A percentile compares a stretch with the other conserved stretches of the same genome.
Evolutionary conservation across 176 grass and related monocot species (phyloP).

Genomic region (Triticum aestivum): DNA sequence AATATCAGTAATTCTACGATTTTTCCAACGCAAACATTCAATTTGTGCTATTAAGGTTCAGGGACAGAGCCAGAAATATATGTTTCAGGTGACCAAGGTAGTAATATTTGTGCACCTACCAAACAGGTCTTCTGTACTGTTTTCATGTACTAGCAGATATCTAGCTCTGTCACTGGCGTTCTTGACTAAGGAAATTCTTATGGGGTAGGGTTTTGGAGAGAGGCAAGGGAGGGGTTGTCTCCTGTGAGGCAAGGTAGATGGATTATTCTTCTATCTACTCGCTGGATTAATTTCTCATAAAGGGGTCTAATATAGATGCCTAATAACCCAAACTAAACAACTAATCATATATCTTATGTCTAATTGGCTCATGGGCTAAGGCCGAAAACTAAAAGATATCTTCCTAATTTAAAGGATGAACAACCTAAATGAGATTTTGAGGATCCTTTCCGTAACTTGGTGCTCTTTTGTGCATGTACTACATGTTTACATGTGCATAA

Average conservation of each 20-base stretch:
- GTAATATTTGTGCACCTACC: background rate
- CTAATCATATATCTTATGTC: background rate
- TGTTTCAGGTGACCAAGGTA: background rate
- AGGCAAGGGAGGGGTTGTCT: background rate
- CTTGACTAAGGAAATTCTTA: background rate
- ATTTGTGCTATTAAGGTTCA: background rate
- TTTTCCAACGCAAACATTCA: background rate
- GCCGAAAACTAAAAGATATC: background rate
- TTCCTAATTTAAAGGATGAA: background rate
- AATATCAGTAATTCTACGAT: background rate
- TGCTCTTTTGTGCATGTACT: background rate
- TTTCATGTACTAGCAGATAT: background rate
- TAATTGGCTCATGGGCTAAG: background rate
- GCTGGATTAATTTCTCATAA: background rate
- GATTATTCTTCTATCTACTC: constrained; percentile 5
- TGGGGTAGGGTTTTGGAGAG: background rate
- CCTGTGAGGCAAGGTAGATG: background rate
- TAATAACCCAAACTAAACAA: constrained; percentile 8
- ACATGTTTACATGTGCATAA: background rate
- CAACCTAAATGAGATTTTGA: background rate
- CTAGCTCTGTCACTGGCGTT: background rate
- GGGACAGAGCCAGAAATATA: background rate
- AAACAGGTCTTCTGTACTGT: background rate
- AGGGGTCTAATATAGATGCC: background rate
- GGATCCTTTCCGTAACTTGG: background rate